Conservation (phyloP, 768 basidiomycete species). For the Multifurca ochricompacta region DNA sequence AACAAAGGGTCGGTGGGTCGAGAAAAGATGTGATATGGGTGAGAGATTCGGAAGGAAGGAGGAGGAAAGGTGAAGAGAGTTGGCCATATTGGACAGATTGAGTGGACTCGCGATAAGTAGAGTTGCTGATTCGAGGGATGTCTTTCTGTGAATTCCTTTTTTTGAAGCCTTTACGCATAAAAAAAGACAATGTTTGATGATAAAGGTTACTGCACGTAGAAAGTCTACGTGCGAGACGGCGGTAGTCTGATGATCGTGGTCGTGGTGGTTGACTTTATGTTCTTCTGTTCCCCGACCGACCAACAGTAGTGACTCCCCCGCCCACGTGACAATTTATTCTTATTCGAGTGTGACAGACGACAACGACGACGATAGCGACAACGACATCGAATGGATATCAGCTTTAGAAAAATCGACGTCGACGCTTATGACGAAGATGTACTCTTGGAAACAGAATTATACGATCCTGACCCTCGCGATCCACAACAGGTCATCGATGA, state of each 20-base stretch:
- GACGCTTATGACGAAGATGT: slow-evolving; percentile 91
- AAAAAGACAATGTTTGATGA: slow-evolving; percentile 30
- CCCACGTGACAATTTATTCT: background rate
- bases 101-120: slow-evolving; percentile 25
- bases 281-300: too few relatives aligned
- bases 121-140: slow-evolving; percentile 26
- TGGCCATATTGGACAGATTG: slow-evolving; percentile 30
- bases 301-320: too few relatives aligned
- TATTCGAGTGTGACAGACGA: background rate
- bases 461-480: slow-evolving; percentile 75
- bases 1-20: slow-evolving; percentile 51
- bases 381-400: slow-evolving; percentile 33
- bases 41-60: slow-evolving; percentile 65
- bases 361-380: background rate
- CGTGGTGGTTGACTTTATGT: background rate
- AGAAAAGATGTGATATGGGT: slow-evolving; percentile 70
- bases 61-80: slow-evolving; percentile 9
- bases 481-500: slow-evolving; percentile 68
- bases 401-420: slow-evolving; percentile 91
- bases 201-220: slow-evolving; percentile 1
- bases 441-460: slow-evolving; percentile 77
- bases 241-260: background rate
- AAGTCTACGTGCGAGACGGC: slow-evolving; percentile 16
- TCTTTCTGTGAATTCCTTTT: slow-evolving; percentile 37
- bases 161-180: slow-evolving; percentile 59